Evolutionary conservation across 148 eudicot genomes (phyloP).

Genomic region (Bassia scoparia): DNA sequence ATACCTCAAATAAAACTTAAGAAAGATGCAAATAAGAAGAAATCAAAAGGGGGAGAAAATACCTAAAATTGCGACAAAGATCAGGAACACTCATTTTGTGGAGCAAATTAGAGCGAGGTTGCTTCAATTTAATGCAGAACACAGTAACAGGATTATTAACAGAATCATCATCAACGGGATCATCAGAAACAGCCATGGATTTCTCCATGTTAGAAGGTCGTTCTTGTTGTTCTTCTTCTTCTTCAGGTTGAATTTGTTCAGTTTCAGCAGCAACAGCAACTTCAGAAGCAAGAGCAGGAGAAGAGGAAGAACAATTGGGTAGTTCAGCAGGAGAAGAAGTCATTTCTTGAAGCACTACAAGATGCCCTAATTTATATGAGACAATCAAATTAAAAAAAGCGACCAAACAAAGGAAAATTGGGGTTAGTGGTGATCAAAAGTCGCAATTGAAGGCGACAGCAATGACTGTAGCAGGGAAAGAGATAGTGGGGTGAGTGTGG

Average conservation of each 20-base stretch:
- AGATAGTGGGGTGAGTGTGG: slow-evolving; percentile 42
- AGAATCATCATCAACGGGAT: slow-evolving; percentile 44
- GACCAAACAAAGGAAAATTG: slow-evolving; percentile 19
- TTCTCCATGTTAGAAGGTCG: slow-evolving; percentile 40
- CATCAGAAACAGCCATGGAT: slow-evolving; percentile 27
- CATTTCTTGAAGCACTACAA: slow-evolving; percentile 42
- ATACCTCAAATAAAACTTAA: background rate
- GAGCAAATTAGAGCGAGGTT: slow-evolving; percentile 73
- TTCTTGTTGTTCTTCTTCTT: slow-evolving; percentile 24
- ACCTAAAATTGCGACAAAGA: slow-evolving; percentile 97
- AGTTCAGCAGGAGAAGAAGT: slow-evolving; percentile 34
- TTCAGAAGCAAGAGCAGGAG: slow-evolving; percentile 20
- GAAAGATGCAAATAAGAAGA: background rate
- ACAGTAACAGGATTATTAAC: slow-evolving; percentile 61
- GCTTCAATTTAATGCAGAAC: slow-evolving; percentile 79
- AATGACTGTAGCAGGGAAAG: slow-evolving; percentile 43
- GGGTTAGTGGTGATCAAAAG: slow-evolving; percentile 51
- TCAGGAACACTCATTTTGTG: slow-evolving; percentile 98
- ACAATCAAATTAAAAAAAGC: slow-evolving; percentile 12
- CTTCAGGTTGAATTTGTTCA: slow-evolving; percentile 12
- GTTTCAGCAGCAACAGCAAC: slow-evolving; percentile 10
- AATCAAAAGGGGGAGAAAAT: slow-evolving; percentile 2
- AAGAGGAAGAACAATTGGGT: slow-evolving; percentile 15
- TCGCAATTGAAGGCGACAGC: slow-evolving; percentile 90
- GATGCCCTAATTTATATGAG: slow-evolving; percentile 59